These are phyloP conservation scores for Metarhizium humberi DNA, from an alignment of 2,329 filamentous ascomycete species.

Conservation along the genomic window DNA sequence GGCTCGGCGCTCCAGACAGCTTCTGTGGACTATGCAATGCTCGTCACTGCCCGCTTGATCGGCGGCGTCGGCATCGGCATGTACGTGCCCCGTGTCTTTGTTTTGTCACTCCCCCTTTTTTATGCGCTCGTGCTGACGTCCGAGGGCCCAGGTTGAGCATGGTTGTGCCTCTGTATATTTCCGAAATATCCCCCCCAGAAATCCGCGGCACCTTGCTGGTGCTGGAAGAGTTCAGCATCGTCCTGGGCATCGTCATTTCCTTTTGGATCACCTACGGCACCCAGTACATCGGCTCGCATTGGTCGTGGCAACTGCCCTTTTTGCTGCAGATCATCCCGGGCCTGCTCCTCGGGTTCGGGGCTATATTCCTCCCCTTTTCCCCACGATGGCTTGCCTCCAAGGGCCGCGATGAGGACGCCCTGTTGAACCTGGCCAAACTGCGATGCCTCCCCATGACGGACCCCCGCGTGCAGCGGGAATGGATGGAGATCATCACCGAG, in stretches of 20 bases:
- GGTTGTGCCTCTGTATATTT: constrained; percentile 32
- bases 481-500: constrained; percentile 17
- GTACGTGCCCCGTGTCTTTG: constrained; percentile 5
- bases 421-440: constrained; percentile 13
- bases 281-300: constrained; percentile 14
- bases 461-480: constrained; percentile 13
- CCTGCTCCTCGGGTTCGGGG: constrained; percentile 14
- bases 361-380: constrained; percentile 16
- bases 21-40: constrained; percentile 29
- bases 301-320: constrained; percentile 21
- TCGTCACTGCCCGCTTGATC: constrained; percentile 31
- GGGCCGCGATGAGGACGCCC: constrained; percentile 15
- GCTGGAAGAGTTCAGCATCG: constrained; percentile 27
- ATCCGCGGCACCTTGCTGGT: constrained; percentile 37
- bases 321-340: constrained; percentile 19
- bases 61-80: constrained; percentile 34
- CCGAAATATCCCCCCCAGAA: constrained; percentile 37
- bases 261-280: constrained; percentile 24
- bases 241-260: constrained; percentile 19
- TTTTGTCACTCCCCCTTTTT: too few relatives aligned
- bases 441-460: constrained; percentile 13
- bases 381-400: constrained; percentile 18
- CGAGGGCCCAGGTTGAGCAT: constrained; percentile 14
- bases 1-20: constrained; percentile 34
- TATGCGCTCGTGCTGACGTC: not conserved